Base-by-base conservation (phyloP, 2,329 filamentous ascomycete species). In the Tolypocladium amazonense region DNA sequence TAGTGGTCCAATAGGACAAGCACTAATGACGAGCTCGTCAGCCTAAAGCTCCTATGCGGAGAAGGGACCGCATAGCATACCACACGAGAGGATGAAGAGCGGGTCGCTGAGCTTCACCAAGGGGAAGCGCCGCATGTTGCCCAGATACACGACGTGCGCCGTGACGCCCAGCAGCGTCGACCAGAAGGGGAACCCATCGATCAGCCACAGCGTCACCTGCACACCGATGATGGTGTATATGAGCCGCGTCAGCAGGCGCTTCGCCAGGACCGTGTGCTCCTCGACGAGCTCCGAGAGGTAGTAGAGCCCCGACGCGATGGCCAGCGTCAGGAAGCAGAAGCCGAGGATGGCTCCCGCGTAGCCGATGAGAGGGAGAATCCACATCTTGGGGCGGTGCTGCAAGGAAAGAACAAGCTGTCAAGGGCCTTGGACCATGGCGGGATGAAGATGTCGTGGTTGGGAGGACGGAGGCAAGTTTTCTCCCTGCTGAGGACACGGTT, bases 281-380 rank as follows among this genome's bases (percentile, higher is more conserved):
- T 99, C 94, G 62, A 99, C 94, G 18, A 97, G 86, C 74, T 99
- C 94, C 30, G 93, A 97, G 58, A 99, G 88, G 74, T 99, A 99
- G 78, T 99, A 99, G 33, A 99, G 86, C 43, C 94, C 94, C n/a
- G 92, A 97, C 45, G 94, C 94, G 71, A 99, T 97, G 60, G 93
- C 92, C 62, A 99, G 81, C 25, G 94, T 97, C 66, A 99, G 80
- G 76, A 99, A 97, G 69, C 85, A 86, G 78, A 99, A 99, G 72
- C 93, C 93, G 62, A 96, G 78, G 64, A 92, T 77, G 66, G 95
- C 86, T 70, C 94, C 94, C 39, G 92, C 75, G 71, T 96, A 97
- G 69, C 94, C 94, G 69, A 99, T 79, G 52, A 97, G 78, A 68
- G 93, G 92, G 70, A 99, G 79, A 78, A 99, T 91, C 91, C 92